These are phyloP conservation scores for Fragaria nilgerrensis DNA, from an alignment of 306 rosid species.

Conservation along the genomic window DNA sequence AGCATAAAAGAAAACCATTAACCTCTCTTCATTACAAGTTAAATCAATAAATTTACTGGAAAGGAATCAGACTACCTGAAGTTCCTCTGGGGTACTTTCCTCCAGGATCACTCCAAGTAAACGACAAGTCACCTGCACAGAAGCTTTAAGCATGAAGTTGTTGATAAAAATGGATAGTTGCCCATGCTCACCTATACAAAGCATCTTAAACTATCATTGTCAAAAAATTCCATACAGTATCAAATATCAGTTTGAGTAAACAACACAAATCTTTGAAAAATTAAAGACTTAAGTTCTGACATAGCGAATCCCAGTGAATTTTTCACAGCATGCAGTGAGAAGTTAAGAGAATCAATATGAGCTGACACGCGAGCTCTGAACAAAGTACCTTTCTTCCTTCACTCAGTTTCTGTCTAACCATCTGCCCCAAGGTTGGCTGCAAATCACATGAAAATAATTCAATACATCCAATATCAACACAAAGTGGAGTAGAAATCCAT, in stretches of 20 bases:
- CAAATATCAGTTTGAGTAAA: background rate
- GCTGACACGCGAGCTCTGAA: background rate
- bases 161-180: slow-evolving; percentile 1
- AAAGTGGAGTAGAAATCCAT: background rate
- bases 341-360: slow-evolving; percentile 4
- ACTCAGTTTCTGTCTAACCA: slow-evolving; percentile 84
- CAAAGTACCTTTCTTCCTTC: slow-evolving; percentile 91
- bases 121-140: slow-evolving; percentile 75
- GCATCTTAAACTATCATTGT: slow-evolving; percentile 4
- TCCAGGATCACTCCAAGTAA: slow-evolving; percentile 85
- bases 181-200: background rate
- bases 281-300: background rate
- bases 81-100: slow-evolving; percentile 86
- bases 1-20: slow-evolving; percentile 17
- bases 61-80: slow-evolving; percentile 63
- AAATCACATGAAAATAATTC: slow-evolving; percentile 24
- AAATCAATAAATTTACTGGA: slow-evolving; percentile 13
- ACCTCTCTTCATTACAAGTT: slow-evolving; percentile 19
- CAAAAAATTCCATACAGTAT: background rate
- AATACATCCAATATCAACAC: slow-evolving; percentile 25
- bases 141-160: slow-evolving; percentile 9
- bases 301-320: background rate
- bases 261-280: background rate
- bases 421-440: slow-evolving; percentile 91
- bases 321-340: slow-evolving; percentile 6